A percentile compares a stretch with the other conserved stretches of the same genome.
Conservation (phyloP, 345 rosid species). For the Aurinia saxatilis region DNA sequence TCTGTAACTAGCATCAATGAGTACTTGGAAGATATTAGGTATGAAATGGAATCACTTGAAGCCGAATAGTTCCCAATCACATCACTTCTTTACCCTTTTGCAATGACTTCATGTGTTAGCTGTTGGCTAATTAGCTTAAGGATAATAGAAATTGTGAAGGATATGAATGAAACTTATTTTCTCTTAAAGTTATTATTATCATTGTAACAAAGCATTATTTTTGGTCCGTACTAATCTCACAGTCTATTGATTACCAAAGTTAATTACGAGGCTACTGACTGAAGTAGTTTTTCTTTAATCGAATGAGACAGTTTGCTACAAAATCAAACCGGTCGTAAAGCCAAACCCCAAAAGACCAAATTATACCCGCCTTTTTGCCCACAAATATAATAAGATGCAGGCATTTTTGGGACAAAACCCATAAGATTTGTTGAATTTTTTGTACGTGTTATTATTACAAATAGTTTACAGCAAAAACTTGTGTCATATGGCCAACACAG, state of each 20-base stretch:
- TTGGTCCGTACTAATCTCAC: too few species aligned
- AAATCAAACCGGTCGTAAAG: neutral
- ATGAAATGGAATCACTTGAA: slow-evolving; percentile 72
- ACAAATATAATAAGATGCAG: neutral
- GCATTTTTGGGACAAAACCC: slow-evolving; percentile 4
- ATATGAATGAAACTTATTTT: neutral
- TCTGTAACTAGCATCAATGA: slow-evolving; percentile 78
- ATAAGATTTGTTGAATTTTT: neutral
- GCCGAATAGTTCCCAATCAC: slow-evolving; percentile 13
- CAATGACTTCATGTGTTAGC: neutral
- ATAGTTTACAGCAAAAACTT: slow-evolving; percentile 1
- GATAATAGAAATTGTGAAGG: neutral
- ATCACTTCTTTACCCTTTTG: neutral
- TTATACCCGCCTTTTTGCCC: neutral
- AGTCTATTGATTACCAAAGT: too few species aligned
- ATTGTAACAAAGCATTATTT: neutral
- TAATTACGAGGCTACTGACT: too few species aligned
- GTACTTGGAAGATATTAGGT: slow-evolving; percentile 69
- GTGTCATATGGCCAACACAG: slow-evolving; percentile 14
- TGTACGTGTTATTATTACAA: slow-evolving; percentile 13
- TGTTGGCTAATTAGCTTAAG: slow-evolving; percentile 3
- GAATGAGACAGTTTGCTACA: neutral
- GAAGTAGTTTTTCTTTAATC: neutral
- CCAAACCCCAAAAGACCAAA: neutral
- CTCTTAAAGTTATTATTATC: neutral